Evolutionary conservation across 306 rosid species (phyloP).

Genomic region (Medicago ruthenica): DNA sequence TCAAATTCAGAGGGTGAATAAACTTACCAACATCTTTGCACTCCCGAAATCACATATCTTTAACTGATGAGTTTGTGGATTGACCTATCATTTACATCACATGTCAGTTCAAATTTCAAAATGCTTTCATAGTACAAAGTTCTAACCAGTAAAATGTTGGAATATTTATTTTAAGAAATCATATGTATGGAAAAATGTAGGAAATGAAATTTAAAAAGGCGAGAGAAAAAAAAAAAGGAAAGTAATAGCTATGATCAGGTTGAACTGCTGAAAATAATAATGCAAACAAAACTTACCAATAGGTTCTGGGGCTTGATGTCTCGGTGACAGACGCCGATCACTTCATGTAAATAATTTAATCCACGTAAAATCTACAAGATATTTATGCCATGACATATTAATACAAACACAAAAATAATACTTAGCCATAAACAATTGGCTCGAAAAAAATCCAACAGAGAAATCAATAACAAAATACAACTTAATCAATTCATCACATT

Average conservation of each 20-base stretch:
- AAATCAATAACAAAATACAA: slow-evolving; percentile 14
- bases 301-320: slow-evolving; percentile 96
- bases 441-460: not conserved
- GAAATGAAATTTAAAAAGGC: not conserved
- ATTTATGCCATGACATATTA: not conserved
- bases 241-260: not conserved
- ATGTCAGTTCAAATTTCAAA: slow-evolving; percentile 25
- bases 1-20: slow-evolving; percentile 2
- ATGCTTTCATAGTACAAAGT: not conserved
- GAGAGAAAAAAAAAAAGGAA: too few species aligned
- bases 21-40: slow-evolving; percentile 91
- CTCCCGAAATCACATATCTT: slow-evolving; percentile 98
- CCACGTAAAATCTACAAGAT: slow-evolving; percentile 86
- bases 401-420: not conserved
- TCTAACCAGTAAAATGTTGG: not conserved
- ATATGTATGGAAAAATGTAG: not conserved
- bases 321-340: slow-evolving; percentile 88
- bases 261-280: slow-evolving; percentile 13
- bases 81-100: slow-evolving; percentile 60
- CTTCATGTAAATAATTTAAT: slow-evolving; percentile 81
- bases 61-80: slow-evolving; percentile 82
- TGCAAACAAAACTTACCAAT: slow-evolving; percentile 60
- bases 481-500: not conserved
- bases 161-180: not conserved
- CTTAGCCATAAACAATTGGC: not conserved